These are phyloP conservation scores for Clonostachys chloroleuca DNA, from an alignment of 2,329 filamentous ascomycete species.

Conservation along the genomic window DNA sequence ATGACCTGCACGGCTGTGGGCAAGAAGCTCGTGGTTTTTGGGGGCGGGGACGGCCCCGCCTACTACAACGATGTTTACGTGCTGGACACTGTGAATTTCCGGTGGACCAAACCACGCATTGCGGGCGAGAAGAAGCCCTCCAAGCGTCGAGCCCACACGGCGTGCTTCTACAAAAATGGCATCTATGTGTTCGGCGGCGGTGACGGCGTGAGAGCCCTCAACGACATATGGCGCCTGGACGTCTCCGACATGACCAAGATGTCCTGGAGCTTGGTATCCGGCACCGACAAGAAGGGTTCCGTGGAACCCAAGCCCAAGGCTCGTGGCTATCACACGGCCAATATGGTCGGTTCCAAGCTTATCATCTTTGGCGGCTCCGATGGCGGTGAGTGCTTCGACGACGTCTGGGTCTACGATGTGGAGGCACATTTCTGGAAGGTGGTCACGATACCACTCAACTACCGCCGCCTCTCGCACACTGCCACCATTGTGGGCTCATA, in stretches of 20 bases:
- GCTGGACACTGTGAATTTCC: conserved; percentile 65
- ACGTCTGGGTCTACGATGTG: conserved; percentile 70
- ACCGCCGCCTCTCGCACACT: conserved; percentile 62
- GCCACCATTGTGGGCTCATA: conserved; percentile 67
- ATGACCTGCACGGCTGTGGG: conserved; percentile 71
- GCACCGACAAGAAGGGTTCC: conserved; percentile 23
- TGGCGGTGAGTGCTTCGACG: conserved; percentile 67
- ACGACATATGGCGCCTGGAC: conserved; percentile 70
- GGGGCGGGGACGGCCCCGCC: conserved; percentile 64
- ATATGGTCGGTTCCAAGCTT: conserved; percentile 68
- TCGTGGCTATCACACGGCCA: conserved; percentile 67
- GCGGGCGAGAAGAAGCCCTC: conserved; percentile 54
- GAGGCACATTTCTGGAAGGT: conserved; percentile 55
- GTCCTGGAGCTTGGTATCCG: conserved; percentile 63
- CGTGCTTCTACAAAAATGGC: conserved; percentile 67
- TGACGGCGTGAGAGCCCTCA: conserved; percentile 65
- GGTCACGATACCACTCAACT: conserved; percentile 56
- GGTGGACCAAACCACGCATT: conserved; percentile 60
- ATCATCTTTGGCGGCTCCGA: conserved; percentile 69
- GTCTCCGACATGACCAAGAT: conserved; percentile 63
- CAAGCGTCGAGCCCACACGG: conserved; percentile 62
- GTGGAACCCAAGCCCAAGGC: conserved; percentile 52
- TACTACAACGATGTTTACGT: conserved; percentile 73
- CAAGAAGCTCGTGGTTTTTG: conserved; percentile 67
- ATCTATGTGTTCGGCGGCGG: conserved; percentile 71